Evolutionary conservation across 2,329 filamentous ascomycete genomes (phyloP), one percentile per base, ranked within the genome.

Genomic region (Penicillium thymicola): DNA sequence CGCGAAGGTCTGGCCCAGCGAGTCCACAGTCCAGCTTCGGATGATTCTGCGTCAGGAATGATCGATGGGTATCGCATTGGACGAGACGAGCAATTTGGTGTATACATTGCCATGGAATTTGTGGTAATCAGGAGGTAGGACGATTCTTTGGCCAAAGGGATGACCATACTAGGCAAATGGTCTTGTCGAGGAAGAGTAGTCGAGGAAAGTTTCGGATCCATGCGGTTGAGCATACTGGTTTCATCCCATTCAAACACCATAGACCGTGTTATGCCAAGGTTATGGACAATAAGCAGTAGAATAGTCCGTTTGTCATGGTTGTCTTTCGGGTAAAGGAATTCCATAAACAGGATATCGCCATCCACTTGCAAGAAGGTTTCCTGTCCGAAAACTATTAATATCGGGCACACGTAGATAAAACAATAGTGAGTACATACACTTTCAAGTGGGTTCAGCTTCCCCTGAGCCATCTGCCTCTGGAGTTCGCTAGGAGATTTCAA

Each of bases 1-100:
- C 93, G 86, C 57, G 85, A 82, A 2, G 92, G 89, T 57, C 90
- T 84, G 28, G 90, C 85, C 92, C 93, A 99, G 25, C 89, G 85
- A 4, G 88, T 89, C 89, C 92, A 97, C 4, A 90, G 73, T 0
- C 89, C 88, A 38, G 66, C 61, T 48, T 64, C 55, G 43, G 63
- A 58, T 46, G 65, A 59, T 51, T 67, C 63, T 16, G 51, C 51
- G 42, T 70, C 65, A 34, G 65, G 65, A 16, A 66, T 56, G 48
- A 67, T 66, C 14, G 73, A 57, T 9, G 70, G 66, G 52, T 70
- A 75, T 41, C 65, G 63, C 28, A 52, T 71, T 1, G 68, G 66
- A n/a, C 59, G 66, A 51, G 37, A 67, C 67, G 43, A 75, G 66
- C 47, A 78, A 27, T 54, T 72, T 58, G 78, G 74, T 34, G 73